Evolutionary conservation across 2,329 filamentous ascomycete species (phyloP).

Genomic region (Colletotrichum sidae): DNA sequence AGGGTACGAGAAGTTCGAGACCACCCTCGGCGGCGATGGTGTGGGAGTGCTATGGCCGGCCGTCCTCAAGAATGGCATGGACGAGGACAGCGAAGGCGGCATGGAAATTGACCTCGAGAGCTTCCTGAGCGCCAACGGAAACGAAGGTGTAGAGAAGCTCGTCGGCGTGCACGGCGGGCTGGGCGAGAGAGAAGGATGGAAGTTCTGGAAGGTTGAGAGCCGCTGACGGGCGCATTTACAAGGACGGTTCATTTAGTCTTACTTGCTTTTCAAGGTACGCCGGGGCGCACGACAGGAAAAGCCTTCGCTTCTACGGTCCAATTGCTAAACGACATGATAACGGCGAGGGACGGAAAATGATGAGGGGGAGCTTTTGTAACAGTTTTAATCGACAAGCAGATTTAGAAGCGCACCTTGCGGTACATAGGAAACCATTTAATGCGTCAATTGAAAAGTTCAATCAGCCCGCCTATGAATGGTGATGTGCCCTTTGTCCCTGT

Average conservation of each 20-base stretch:
- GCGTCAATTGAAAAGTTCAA: background rate
- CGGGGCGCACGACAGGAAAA: slow-evolving; percentile 14
- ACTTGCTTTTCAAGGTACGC: slow-evolving; percentile 17
- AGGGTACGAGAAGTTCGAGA: slow-evolving; percentile 87
- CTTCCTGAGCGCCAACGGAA: slow-evolving; percentile 84
- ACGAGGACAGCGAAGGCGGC: slow-evolving; percentile 81
- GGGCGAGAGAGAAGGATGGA: slow-evolving; percentile 83
- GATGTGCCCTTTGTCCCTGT: background rate
- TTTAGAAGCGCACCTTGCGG: slow-evolving; percentile 24
- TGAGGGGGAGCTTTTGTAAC: slow-evolving; percentile 17
- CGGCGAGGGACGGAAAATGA: slow-evolving; percentile 13
- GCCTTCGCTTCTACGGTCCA: slow-evolving; percentile 12
- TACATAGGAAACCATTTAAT: slow-evolving; percentile 20
- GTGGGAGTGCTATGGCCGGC: slow-evolving; percentile 96
- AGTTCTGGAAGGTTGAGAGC: slow-evolving; percentile 81
- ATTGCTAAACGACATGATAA: slow-evolving; percentile 31
- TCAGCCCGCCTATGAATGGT: background rate
- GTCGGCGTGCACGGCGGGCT: slow-evolving; percentile 81
- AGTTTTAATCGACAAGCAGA: slow-evolving; percentile 21
- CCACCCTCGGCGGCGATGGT: slow-evolving; percentile 91
- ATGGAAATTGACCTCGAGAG: slow-evolving; percentile 92
- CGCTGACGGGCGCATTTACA: slow-evolving; percentile 37
- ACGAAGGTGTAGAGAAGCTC: slow-evolving; percentile 83
- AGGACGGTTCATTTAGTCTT: slow-evolving; percentile 4
- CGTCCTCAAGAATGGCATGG: slow-evolving; percentile 85